phyloP scores from a whole-genome alignment of 1,139 yeast species.

The Sporopachydermia cereana region DNA sequence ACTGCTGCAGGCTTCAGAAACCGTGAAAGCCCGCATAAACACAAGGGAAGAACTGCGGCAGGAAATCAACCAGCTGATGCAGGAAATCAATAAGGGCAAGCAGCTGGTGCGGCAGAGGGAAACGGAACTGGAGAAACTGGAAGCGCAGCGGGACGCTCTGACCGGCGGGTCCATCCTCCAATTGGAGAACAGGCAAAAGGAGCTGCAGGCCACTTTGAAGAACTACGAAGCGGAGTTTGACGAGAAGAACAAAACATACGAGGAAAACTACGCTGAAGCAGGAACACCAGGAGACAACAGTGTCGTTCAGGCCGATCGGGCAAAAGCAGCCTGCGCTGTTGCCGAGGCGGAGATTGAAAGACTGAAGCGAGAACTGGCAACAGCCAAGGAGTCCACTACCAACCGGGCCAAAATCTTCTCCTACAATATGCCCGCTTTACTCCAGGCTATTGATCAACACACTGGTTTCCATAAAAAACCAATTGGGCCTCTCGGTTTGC shows the following conservation, averaged over 20 bases:
- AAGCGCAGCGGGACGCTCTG: neutral
- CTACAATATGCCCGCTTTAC: conserved; percentile 27
- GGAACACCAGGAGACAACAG: conserved; percentile 38
- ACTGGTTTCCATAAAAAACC: conserved; percentile 37
- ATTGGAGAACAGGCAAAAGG: neutral
- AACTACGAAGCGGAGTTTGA: conserved; percentile 24
- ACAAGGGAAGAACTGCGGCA: conserved; percentile 2
- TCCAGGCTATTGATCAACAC: conserved; percentile 30
- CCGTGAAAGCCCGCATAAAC: neutral
- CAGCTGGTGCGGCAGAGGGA: neutral
- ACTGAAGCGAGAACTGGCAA: conserved; percentile 18
- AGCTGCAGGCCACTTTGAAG: conserved; percentile 21
- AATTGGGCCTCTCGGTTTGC: conserved; percentile 76
- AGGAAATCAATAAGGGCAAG: neutral
- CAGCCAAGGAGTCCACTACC: conserved; percentile 8
- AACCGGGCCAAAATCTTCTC: conserved; percentile 26
- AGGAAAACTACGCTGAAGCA: conserved; percentile 25
- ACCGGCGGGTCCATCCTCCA: neutral
- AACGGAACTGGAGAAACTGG: neutral
- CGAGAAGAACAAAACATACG: conserved; percentile 4
- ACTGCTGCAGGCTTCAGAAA: neutral
- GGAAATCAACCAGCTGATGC: neutral
- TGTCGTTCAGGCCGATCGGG: conserved; percentile 43
- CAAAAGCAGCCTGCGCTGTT: conserved; percentile 24
- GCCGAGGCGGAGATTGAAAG: conserved; percentile 17